Conservation (phyloP, 768 basidiomycete genomes). For the Auriculariales sp. region DNA sequence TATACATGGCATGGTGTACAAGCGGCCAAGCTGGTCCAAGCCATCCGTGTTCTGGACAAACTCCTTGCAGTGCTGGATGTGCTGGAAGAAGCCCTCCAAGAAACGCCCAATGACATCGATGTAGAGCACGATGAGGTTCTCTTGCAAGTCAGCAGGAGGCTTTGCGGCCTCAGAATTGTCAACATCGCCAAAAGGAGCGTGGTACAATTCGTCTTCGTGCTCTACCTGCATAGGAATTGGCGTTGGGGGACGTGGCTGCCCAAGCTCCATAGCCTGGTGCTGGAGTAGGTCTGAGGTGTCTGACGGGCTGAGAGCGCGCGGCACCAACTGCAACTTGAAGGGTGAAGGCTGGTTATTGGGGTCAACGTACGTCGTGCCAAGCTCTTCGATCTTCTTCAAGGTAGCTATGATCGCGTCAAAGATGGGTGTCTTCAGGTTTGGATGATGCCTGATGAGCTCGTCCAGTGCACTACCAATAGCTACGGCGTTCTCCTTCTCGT, state of each 20-base stretch:
- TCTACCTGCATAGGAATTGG: not conserved
- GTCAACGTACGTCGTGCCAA: slow-evolving; percentile 45
- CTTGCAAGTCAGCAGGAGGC: slow-evolving; percentile 18
- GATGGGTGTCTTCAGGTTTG: slow-evolving; percentile 63
- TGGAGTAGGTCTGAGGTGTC: slow-evolving; percentile 20
- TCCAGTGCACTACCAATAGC: slow-evolving; percentile 83
- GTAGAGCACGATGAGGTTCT: slow-evolving; percentile 62
- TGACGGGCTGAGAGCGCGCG: slow-evolving; percentile 8
- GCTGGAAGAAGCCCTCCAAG: slow-evolving; percentile 88
- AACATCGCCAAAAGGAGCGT: too few relatives aligned
- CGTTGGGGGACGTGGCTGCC: slow-evolving; percentile 10
- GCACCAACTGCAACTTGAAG: slow-evolving; percentile 9
- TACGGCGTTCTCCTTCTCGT: slow-evolving; percentile 87
- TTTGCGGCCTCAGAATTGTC: too few relatives aligned
- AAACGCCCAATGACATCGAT: slow-evolving; percentile 74
- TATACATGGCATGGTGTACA: slow-evolving; percentile 73
- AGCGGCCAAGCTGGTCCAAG: slow-evolving; percentile 54
- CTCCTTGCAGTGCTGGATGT: slow-evolving; percentile 77
- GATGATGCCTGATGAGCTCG: slow-evolving; percentile 93
- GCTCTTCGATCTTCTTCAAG: slow-evolving; percentile 56
- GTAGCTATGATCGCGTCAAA: slow-evolving; percentile 64
- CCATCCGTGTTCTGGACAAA: slow-evolving; percentile 68
- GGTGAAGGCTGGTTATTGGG: slow-evolving; percentile 36
- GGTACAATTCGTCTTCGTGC: too few relatives aligned
- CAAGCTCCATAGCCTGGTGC: slow-evolving; percentile 11